Base-by-base conservation (phyloP, 345 rosid species). In the Jatropha curcas region DNA sequence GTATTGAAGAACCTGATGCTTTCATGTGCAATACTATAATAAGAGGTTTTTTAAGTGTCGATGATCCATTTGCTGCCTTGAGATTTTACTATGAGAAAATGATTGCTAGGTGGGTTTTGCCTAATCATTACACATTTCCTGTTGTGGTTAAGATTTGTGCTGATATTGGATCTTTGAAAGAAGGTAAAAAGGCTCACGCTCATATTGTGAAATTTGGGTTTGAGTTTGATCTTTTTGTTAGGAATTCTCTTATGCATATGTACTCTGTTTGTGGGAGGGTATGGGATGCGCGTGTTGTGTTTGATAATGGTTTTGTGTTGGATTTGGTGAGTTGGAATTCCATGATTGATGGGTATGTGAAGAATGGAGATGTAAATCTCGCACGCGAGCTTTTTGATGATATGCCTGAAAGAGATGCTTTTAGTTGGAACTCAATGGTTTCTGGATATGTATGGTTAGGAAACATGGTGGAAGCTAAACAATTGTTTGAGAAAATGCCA, bases 61-160 rank as follows among this genome's bases (percentile, higher is more conserved):
- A 76, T 35, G 81, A 84, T 48, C 82, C 85, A 0, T 71, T 70
- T 45, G 75, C 77, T 62, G 91, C 88, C 62, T 77, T 85, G 76
- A 65, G 74, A 1, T 88, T 91, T 81, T 89, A 89, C 77, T 50
- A 76, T 67, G 88, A 79, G 34, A 80, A 79, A 72, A 77, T 86
- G 90, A 76, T 88, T 80, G 80, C 79, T n/a, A 81, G 73, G 35
- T 80, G 74, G 46, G 80, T 88, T 56, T 28, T 52, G 58, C 84
- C 76, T 50, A 91, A 87, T 51, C 86, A 85, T 70, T 88, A 81
- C 60, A 85, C 92, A 46, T 88, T 87, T 68, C 93, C 93, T 0
- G 75, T 87, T 19, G 59, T 88, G 53, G 83, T 65, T 28, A 85
- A 86, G 75, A 77, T 88, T 63, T 88, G 89, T 76, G 77, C 72